Evolutionary conservation across 305 asterid species (phyloP), one percentile per base, ranked within the genome.

Genomic region (Galium porrigens): DNA sequence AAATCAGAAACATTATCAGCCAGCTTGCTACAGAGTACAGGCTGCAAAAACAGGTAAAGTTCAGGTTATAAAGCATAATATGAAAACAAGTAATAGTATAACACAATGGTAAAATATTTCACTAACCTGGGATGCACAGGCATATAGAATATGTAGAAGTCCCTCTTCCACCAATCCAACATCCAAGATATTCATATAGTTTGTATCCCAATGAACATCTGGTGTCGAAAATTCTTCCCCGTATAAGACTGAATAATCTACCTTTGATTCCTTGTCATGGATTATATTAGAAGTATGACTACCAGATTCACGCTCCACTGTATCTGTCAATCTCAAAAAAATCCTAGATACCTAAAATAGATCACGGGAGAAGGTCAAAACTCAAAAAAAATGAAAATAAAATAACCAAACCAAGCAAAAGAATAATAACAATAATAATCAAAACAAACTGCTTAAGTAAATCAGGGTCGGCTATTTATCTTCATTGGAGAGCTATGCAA

Each of bases 51-150:
- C 70, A 68, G 74, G 65, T 37, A 64, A 58, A 76, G 36, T 60
- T 37, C 77, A 64, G 62, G 57, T 54, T 58, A 20, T 69, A 58
- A 70, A 6, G n/a, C 41, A 32, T 9, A 64, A 41, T 42, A 3
- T 25, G n/a, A 4, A 14, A 54, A 63, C 48, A 30, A 54, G 17
- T 14, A 3, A 15, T n/a, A 37, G 42, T 11, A 33, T 6, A 41
- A 12, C 41, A 9, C 30, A 20, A 14, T 17, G 8, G 33, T 32
- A 41, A 55, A 63, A 39, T 64, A 37, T 48, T 44, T 6, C n/a
- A 44, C 88, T 64, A 70, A 92, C 99, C 99, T 85, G 96, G 72
- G 97, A 85, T 57, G 95, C 86, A 82, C 86, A 89, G 72, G 94
- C 99, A 77, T 84, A 92, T 63, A 92, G 88, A 72, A 92, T 81